A percentile compares a stretch with the other conserved stretches of the same genome.
Conservation (phyloP, 1,284 basidiomycete species). For the Fomitiporia mediterranea region DNA sequence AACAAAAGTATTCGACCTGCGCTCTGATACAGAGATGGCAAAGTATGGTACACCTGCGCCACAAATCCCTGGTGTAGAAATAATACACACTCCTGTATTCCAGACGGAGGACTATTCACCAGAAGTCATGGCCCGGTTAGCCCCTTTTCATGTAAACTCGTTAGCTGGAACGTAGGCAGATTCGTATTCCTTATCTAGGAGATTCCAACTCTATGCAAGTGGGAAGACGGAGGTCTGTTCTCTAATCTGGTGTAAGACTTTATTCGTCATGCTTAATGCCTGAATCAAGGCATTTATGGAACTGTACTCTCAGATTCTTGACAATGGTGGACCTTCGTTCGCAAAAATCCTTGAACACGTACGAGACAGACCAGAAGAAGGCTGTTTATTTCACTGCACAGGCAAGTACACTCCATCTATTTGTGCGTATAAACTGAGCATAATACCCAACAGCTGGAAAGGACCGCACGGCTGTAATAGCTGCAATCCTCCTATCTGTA, state of each 20-base stretch:
- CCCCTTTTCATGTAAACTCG: constrained; percentile 30
- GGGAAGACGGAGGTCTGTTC: constrained; percentile 64
- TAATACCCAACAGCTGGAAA: constrained; percentile 49
- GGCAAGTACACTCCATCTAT: constrained; percentile 32
- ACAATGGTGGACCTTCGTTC: constrained; percentile 62
- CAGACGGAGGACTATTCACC: constrained; percentile 72
- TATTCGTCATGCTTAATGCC: constrained; percentile 1
- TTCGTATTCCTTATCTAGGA: constrained; percentile 35
- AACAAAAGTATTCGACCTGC: constrained; percentile 62
- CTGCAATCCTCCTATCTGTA: constrained; percentile 68
- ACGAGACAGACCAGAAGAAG: constrained; percentile 58
- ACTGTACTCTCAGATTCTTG: constrained; percentile 73
- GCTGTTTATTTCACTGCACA: constrained; percentile 71
- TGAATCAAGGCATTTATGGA: constrained; percentile 65
- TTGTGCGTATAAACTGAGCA: not conserved
- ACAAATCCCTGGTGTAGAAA: constrained; percentile 52
- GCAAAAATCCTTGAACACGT: constrained; percentile 63
- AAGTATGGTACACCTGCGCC: constrained; percentile 66
- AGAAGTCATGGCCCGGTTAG: constrained; percentile 76
- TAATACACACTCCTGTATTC: constrained; percentile 63
- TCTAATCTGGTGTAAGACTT: constrained; percentile 7
- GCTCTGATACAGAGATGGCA: constrained; percentile 70
- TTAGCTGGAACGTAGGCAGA: constrained; percentile 19
- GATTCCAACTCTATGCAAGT: constrained; percentile 71
- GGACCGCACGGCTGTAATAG: constrained; percentile 73